Conservation (phyloP, 2,329 filamentous ascomycete genomes). For the Colletotrichum kahawae region DNA sequence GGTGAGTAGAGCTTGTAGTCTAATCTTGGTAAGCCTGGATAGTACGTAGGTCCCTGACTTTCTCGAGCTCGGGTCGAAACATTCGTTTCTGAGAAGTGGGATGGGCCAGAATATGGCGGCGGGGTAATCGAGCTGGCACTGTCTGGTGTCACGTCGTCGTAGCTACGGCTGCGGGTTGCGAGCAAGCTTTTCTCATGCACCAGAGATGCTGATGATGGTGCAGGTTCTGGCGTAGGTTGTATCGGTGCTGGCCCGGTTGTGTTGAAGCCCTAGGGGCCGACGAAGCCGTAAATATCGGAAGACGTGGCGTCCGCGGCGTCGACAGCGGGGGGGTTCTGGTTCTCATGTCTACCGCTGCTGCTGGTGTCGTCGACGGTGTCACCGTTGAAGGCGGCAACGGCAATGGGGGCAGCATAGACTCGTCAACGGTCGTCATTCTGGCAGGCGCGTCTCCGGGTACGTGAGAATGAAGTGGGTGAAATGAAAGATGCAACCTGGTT, state of each 20-base stretch:
- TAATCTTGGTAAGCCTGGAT: conserved; percentile 52
- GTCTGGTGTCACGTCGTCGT: neutral
- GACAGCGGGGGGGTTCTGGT: neutral
- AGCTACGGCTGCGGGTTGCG: neutral
- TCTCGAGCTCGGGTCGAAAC: conserved; percentile 2
- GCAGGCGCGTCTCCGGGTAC: neutral
- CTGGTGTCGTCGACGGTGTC: neutral
- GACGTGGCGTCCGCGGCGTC: neutral
- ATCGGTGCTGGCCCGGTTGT: neutral
- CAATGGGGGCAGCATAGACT: neutral
- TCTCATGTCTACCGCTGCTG: neutral
- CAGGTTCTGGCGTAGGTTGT: neutral
- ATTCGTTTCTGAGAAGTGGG: conserved; percentile 20
- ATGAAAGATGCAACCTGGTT: neutral
- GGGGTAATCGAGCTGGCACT: conserved; percentile 23
- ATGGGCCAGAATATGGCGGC: conserved; percentile 40
- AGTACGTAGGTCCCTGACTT: conserved; percentile 36
- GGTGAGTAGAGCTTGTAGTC: conserved; percentile 60
- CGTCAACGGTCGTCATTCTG: neutral
- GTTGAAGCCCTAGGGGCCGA: neutral
- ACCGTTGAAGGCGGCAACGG: neutral
- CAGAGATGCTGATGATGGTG: neutral
- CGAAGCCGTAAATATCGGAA: neutral
- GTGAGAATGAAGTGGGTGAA: neutral
- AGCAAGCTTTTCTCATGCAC: neutral